A percentile compares a stretch with the other conserved stretches of the same genome.
These are phyloP conservation scores for Trichoderma koningiopsis DNA, from an alignment of 2,329 filamentous ascomycete genomes.

Conservation along the genomic window DNA sequence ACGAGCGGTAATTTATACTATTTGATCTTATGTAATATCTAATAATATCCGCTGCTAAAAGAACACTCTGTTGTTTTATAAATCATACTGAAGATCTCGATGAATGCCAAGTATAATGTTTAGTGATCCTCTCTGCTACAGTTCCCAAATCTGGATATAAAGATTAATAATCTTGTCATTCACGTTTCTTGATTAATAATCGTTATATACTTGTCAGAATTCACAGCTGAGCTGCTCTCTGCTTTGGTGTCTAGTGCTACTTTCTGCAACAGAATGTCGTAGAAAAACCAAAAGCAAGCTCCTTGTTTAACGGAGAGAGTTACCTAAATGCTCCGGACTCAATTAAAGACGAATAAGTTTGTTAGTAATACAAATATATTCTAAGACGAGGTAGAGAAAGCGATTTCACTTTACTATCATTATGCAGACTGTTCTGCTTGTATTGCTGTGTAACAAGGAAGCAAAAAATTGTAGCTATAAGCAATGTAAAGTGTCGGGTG, in stretches of 20 bases:
- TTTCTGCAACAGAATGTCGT: neutral
- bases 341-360: neutral
- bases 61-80: neutral
- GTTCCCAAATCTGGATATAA: no score
- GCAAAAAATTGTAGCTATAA: no score
- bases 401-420: no score
- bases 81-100: neutral
- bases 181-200: neutral
- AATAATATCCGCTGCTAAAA: neutral
- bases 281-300: neutral
- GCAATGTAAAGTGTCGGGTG: no score
- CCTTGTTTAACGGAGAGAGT: neutral
- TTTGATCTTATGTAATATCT: neutral
- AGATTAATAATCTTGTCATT: neutral
- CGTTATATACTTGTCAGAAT: neutral
- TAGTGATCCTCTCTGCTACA: neutral
- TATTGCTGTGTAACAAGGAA: no score
- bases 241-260: neutral
- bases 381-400: neutral
- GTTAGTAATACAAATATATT: neutral
- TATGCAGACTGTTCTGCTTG: no score
- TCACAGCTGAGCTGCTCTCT: neutral
- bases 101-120: neutral
- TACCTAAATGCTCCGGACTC: neutral
- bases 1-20: neutral